Conservation (phyloP, 768 basidiomycete species). For the Boletus fagicola region DNA sequence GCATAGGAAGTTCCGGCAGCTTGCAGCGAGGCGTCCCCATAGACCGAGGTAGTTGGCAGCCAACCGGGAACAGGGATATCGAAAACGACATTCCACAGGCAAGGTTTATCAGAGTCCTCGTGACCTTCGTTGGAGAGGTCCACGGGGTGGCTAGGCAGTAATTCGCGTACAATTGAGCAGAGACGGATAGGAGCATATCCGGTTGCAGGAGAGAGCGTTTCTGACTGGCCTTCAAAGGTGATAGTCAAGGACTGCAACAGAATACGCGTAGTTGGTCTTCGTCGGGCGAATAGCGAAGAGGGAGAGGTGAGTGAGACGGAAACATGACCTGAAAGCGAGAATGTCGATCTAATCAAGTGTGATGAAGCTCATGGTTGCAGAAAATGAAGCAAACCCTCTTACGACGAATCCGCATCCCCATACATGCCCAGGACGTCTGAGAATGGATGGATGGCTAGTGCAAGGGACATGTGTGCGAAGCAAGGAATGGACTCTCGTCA, state of each 20-base stretch:
- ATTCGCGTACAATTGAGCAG: conserved; percentile 61
- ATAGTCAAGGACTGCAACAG: conserved; percentile 69
- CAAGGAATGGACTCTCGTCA: conserved; percentile 12
- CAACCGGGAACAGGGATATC: conserved; percentile 87
- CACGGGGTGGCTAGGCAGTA: conserved; percentile 46
- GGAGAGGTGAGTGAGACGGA: conserved; percentile 60
- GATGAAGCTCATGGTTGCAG: conserved; percentile 4
- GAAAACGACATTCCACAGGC: conserved; percentile 74
- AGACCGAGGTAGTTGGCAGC: conserved; percentile 64
- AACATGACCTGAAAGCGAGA: conserved; percentile 84
- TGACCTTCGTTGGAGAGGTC: conserved; percentile 65
- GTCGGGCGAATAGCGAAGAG: conserved; percentile 52
- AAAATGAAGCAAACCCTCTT: conserved; percentile 29
- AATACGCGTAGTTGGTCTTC: conserved; percentile 46
- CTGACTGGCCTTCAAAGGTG: conserved; percentile 85
- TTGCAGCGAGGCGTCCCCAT: conserved; percentile 42
- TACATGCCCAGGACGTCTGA: conserved; percentile 62
- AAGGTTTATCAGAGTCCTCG: conserved; percentile 54
- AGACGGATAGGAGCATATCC: conserved; percentile 72
- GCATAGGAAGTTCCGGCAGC: conserved; percentile 61
- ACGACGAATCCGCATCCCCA: conserved; percentile 66
- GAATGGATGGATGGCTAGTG: conserved; percentile 61
- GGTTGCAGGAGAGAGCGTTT: conserved; percentile 59
- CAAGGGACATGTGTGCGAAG: conserved; percentile 57
- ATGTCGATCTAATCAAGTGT: conserved; percentile 58